Evolutionary conservation across 1,284 basidiomycete genomes (phyloP).

Genomic region (Termitomyces sp.): DNA sequence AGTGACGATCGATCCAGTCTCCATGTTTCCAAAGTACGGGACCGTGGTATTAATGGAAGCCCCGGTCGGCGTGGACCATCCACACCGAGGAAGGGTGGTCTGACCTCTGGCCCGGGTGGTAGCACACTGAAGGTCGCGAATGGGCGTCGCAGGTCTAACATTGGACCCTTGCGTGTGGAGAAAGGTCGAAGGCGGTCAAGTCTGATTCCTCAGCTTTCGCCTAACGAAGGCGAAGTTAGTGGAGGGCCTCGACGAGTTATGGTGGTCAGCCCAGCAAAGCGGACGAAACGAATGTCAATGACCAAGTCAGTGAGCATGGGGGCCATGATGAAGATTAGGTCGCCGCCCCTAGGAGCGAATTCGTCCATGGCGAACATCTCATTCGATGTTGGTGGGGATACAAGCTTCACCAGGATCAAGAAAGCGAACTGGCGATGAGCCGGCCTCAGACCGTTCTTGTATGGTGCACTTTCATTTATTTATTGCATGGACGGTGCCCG

Average conservation of each 20-base stretch:
- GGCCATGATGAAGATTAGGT: conserved; percentile 29
- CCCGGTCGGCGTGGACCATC: conserved; percentile 47
- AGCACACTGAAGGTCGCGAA: conserved; percentile 15
- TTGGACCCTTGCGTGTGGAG: conserved; percentile 66
- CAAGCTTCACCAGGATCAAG: conserved; percentile 39
- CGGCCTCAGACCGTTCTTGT: background rate
- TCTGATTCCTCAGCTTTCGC: conserved; percentile 63
- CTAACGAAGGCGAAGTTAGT: conserved; percentile 32
- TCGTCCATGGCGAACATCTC: conserved; percentile 30
- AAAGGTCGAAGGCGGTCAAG: conserved; percentile 70
- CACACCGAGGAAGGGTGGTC: conserved; percentile 36
- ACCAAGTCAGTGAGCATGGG: conserved; percentile 27
- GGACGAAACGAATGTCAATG: conserved; percentile 58
- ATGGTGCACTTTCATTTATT: conserved; percentile 3
- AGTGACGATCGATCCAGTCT: conserved; percentile 22
- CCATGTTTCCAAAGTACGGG: conserved; percentile 33
- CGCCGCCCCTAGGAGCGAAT: conserved; percentile 27
- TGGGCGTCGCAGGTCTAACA: conserved; percentile 63
- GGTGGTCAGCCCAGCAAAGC: conserved; percentile 55
- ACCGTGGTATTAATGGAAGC: conserved; percentile 32
- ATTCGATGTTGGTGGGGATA: conserved; percentile 45
- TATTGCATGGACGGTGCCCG: conserved; percentile 13
- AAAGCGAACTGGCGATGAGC: conserved; percentile 50
- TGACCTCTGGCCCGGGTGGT: conserved; percentile 10
- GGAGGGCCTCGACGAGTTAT: conserved; percentile 35